Conservation (phyloP, 768 basidiomycete species). For the Russula sp. region DNA sequence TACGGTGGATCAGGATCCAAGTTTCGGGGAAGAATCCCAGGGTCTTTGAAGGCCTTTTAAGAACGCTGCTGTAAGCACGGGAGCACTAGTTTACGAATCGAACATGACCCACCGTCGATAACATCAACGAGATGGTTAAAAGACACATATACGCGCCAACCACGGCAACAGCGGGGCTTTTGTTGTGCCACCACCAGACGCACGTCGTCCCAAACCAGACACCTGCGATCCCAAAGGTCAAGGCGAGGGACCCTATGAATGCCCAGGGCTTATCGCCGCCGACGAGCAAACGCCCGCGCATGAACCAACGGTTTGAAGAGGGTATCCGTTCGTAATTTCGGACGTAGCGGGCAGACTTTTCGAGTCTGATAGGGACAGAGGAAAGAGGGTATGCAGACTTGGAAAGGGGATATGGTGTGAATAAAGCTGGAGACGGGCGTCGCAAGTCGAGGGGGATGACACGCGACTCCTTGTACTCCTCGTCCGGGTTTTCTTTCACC, state of each 20-base stretch:
- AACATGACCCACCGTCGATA: constrained; percentile 55
- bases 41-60: constrained; percentile 66
- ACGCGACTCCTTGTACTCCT: constrained; percentile 20
- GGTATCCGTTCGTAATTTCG: constrained; percentile 61
- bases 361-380: constrained; percentile 30
- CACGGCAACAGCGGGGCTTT: constrained; percentile 62
- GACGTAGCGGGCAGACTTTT: constrained; percentile 37
- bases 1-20: constrained; percentile 84
- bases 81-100: constrained; percentile 19
- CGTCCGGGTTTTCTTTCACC: constrained; percentile 17
- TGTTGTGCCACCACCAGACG: constrained; percentile 82
- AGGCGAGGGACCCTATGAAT: constrained; percentile 55
- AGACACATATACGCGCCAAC: constrained; percentile 60
- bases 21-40: constrained; percentile 85
- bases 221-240: constrained; percentile 64
- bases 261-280: constrained; percentile 86
- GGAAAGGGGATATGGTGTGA: constrained; percentile 21
- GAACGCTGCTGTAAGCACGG: constrained; percentile 19
- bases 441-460: constrained; percentile 14
- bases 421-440: constrained; percentile 12
- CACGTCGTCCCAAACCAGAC: constrained; percentile 87
- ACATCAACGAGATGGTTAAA: constrained; percentile 68
- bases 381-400: constrained; percentile 29
- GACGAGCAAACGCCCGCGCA: constrained; percentile 64
- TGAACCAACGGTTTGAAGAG: constrained; percentile 72